phyloP scores from a whole-genome alignment of 169 alveolate genomes.

The Theileria parva region DNA sequence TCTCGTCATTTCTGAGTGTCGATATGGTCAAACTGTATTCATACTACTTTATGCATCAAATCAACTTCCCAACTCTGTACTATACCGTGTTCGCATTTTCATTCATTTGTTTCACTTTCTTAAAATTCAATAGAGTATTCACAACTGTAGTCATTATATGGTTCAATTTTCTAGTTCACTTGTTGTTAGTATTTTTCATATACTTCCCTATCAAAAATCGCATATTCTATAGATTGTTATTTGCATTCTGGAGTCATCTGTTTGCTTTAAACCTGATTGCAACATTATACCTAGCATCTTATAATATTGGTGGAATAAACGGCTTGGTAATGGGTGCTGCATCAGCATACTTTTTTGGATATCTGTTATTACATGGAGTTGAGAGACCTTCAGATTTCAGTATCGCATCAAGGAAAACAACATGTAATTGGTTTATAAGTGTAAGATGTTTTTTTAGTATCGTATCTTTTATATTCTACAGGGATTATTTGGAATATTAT shows the following conservation, averaged over 20 bases:
- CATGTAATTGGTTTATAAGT: constrained; percentile 2
- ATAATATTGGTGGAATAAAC: constrained; percentile 27
- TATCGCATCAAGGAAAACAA: constrained; percentile 3
- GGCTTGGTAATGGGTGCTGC: constrained; percentile 41
- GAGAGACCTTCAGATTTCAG: neutral
- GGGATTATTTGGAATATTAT: constrained; percentile 1
- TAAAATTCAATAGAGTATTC: constrained; percentile 31
- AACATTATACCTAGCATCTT: constrained; percentile 45
- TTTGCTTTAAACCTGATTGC: constrained; percentile 24
- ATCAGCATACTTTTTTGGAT: constrained; percentile 30
- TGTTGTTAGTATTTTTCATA: neutral
- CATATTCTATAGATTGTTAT: constrained; percentile 3
- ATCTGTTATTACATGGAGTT: constrained; percentile 5
- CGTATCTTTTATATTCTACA: neutral
- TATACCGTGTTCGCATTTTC: constrained; percentile 16
- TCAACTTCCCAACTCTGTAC: constrained; percentile 31
- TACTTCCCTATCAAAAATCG: constrained; percentile 19
- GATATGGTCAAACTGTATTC: constrained; percentile 47
- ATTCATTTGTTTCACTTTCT: constrained; percentile 16
- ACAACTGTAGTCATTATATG: constrained; percentile 33
- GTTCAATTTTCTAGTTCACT: constrained; percentile 25
- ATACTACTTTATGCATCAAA: constrained; percentile 23
- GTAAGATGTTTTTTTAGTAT: neutral
- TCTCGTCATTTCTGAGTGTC: constrained; percentile 43
- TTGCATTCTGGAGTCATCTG: constrained; percentile 37